These are phyloP conservation scores for Talaromyces amestolkiae DNA, from an alignment of 2,329 filamentous ascomycete genomes.

Conservation along the genomic window DNA sequence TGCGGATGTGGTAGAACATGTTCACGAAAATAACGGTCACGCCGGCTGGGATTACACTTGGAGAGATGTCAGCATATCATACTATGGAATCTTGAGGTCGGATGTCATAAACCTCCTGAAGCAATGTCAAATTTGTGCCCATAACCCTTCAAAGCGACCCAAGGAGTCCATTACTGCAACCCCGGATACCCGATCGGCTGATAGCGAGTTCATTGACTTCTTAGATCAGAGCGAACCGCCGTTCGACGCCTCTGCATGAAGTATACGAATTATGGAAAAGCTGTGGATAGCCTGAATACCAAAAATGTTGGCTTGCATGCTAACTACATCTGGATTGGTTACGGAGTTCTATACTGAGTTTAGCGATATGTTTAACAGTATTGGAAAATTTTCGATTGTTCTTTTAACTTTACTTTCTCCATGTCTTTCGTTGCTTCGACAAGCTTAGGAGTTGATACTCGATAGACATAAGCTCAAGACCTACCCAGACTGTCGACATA, in stretches of 20 bases:
- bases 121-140: conserved; percentile 7
- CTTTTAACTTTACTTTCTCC: no score
- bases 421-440: no score
- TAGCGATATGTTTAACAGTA: no score
- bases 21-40: conserved; percentile 3
- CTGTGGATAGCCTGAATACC: not conserved
- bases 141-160: not conserved
- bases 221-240: not conserved
- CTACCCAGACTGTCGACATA: no score
- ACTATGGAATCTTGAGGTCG: not conserved
- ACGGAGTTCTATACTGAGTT: not conserved
- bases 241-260: not conserved
- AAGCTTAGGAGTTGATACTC: no score
- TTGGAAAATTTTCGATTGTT: no score
- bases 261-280: not conserved
- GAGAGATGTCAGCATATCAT: conserved; percentile 6
- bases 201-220: not conserved
- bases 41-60: conserved; percentile 10
- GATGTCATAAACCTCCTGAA: conserved; percentile 7
- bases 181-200: not conserved
- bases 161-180: not conserved
- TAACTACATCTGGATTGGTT: not conserved
- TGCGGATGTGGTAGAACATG: not conserved
- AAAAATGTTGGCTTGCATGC: not conserved
- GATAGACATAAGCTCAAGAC: no score